A percentile compares a stretch with the other conserved stretches of the same genome.
These are phyloP conservation scores for Auriculariales sp. DNA, from an alignment of 768 basidiomycete species.

Conservation along the genomic window DNA sequence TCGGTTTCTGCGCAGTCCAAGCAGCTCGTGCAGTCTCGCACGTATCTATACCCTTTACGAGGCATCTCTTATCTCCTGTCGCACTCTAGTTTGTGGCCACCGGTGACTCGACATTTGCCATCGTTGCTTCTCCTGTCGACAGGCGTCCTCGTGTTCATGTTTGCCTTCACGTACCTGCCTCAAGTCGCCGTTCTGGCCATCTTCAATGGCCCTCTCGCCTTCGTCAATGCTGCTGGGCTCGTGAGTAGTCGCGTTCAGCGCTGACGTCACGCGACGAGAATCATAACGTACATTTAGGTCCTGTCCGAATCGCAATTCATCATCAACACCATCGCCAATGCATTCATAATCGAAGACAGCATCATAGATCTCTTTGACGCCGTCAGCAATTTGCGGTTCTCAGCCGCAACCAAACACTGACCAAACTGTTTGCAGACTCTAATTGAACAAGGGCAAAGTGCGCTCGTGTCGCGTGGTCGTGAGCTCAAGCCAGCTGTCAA, in stretches of 20 bases:
- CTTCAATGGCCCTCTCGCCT: slow-evolving; percentile 50
- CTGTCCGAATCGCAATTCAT: slow-evolving; percentile 28
- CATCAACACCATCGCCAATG: slow-evolving; percentile 29
- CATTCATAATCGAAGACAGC: slow-evolving; percentile 28
- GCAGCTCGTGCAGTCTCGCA: slow-evolving; percentile 6
- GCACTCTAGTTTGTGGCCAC: slow-evolving; percentile 10
- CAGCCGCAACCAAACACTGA: not conserved
- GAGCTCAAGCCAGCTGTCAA: slow-evolving; percentile 17
- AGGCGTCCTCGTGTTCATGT: slow-evolving; percentile 20
- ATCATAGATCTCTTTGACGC: slow-evolving; percentile 33
- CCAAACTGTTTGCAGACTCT: slow-evolving; percentile 15
- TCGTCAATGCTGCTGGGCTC: slow-evolving; percentile 32
- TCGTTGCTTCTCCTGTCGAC: slow-evolving; percentile 7
- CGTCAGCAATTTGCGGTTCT: slow-evolving; percentile 12
- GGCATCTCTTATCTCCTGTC: slow-evolving; percentile 9
- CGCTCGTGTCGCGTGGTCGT: slow-evolving; percentile 25
- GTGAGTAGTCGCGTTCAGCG: slow-evolving; percentile 12
- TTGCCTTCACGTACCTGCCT: slow-evolving; percentile 48
- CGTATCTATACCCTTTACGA: slow-evolving; percentile 10
- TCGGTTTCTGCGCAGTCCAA: slow-evolving; percentile 1
- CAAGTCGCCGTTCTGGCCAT: slow-evolving; percentile 49
- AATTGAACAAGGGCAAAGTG: slow-evolving; percentile 23
- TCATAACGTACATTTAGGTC: slow-evolving; percentile 14
- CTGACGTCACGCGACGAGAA: not conserved
- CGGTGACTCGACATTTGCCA: slow-evolving; percentile 6